Evolutionary conservation across 2,329 filamentous ascomycete species (phyloP).

Genomic region (Neopestalotiopsis clavispora): DNA sequence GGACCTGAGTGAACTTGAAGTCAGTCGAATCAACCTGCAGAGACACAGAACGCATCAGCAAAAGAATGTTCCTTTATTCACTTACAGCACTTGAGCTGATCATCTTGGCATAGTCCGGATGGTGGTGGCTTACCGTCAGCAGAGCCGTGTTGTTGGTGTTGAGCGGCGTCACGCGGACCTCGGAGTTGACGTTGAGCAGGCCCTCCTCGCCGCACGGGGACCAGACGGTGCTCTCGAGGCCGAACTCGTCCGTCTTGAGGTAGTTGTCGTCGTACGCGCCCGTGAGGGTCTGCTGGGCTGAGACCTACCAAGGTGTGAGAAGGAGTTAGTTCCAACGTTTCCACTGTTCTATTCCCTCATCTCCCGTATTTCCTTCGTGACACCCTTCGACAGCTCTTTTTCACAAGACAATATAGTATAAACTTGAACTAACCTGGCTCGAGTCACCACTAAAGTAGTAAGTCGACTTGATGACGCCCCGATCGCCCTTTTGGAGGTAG

Average conservation of each 20-base stretch:
- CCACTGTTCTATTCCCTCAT: slow-evolving; percentile 20
- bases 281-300: slow-evolving; percentile 43
- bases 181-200: slow-evolving; percentile 59
- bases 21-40: slow-evolving; percentile 35
- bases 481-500: slow-evolving; percentile 48
- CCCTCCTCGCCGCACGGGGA: slow-evolving; percentile 54
- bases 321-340: slow-evolving; percentile 21
- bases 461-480: slow-evolving; percentile 53
- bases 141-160: slow-evolving; percentile 25
- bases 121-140: slow-evolving; percentile 30
- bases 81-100: background rate
- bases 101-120: slow-evolving; percentile 14
- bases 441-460: slow-evolving; percentile 58
- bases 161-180: slow-evolving; percentile 42
- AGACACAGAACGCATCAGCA: background rate
- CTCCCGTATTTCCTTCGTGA: background rate
- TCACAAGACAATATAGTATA: background rate
- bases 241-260: slow-evolving; percentile 48
- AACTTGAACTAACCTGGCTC: slow-evolving; percentile 39
- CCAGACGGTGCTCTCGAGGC: slow-evolving; percentile 53
- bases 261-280: slow-evolving; percentile 49
- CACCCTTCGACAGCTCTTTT: background rate
- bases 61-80: background rate
- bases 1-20: slow-evolving; percentile 34
- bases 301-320: slow-evolving; percentile 34